phyloP scores from a whole-genome alignment of 164 flowering plant genomes.

The Chimonanthus salicifolius region DNA sequence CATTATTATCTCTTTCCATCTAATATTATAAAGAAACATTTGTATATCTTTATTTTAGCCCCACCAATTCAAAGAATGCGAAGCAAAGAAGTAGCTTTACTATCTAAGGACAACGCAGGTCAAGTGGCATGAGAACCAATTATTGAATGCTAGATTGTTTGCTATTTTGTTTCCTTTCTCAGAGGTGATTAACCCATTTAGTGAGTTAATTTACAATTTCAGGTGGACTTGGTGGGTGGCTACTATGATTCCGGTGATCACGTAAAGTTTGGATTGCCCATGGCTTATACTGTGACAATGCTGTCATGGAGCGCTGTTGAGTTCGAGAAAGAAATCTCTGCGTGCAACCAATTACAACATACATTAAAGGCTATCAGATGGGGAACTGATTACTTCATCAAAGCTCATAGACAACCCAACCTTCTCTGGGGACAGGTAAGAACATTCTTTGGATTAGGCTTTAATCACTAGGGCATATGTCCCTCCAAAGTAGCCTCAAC shows the following conservation, averaged over 20 bases:
- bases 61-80: too few species aligned
- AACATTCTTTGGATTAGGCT: not conserved
- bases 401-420: slow-evolving; percentile 55
- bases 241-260: slow-evolving; percentile 93
- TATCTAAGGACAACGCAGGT: too few species aligned
- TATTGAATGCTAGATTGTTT: too few species aligned
- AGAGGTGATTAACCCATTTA: too few species aligned
- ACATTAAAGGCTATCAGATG: slow-evolving; percentile 59
- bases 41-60: too few species aligned
- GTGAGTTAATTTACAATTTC: slow-evolving; percentile 5
- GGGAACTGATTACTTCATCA: slow-evolving; percentile 84
- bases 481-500: not conserved
- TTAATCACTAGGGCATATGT: not conserved
- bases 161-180: too few species aligned
- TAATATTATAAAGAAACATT: too few species aligned
- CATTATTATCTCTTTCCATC: too few species aligned
- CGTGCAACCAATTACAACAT: slow-evolving; percentile 40
- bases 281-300: slow-evolving; percentile 72
- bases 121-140: too few species aligned
- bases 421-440: slow-evolving; percentile 67
- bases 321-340: slow-evolving; percentile 39
- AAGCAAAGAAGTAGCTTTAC: too few species aligned
- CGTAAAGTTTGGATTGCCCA: slow-evolving; percentile 83
- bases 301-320: slow-evolving; percentile 78
- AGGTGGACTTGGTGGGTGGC: slow-evolving; percentile 88